These are phyloP conservation scores for Hibiscus syriacus DNA, from an alignment of 345 rosid species.

Conservation along the genomic window DNA sequence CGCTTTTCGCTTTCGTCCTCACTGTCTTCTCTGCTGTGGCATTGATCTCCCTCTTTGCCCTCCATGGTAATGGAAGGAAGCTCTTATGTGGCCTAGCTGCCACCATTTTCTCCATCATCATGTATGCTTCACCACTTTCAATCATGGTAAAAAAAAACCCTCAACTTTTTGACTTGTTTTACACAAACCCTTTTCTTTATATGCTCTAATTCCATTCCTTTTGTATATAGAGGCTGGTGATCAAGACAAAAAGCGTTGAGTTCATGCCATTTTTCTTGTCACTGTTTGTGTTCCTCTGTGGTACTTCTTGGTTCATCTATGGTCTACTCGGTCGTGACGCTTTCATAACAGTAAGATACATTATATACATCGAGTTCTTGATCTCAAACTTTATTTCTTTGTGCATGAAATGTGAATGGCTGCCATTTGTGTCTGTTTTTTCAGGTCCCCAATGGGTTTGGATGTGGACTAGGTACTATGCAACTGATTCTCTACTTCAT, in stretches of 20 bases:
- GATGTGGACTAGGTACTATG: slow-evolving; percentile 61
- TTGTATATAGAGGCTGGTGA: slow-evolving; percentile 61
- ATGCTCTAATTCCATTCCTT: not conserved
- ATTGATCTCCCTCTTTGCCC: slow-evolving; percentile 57
- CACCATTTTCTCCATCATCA: slow-evolving; percentile 82
- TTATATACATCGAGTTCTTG: not conserved
- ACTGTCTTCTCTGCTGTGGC: slow-evolving; percentile 50
- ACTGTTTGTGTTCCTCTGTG: slow-evolving; percentile 82
- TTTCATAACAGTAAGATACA: slow-evolving; percentile 69
- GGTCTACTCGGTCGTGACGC: slow-evolving; percentile 85
- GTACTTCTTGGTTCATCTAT: slow-evolving; percentile 90
- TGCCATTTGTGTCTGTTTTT: not conserved
- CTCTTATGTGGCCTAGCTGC: slow-evolving; percentile 84
- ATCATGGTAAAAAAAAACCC: slow-evolving; percentile 53
- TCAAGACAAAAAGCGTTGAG: slow-evolving; percentile 90
- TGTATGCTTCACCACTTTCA: slow-evolving; percentile 96
- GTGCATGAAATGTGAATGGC: not conserved
- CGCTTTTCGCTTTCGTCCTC: slow-evolving; percentile 44
- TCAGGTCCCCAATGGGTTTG: slow-evolving; percentile 91
- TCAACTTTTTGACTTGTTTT: not conserved
- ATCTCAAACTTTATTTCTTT: not conserved
- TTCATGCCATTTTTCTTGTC: slow-evolving; percentile 96
- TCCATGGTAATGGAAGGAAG: slow-evolving; percentile 61
- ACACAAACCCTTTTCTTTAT: not conserved
- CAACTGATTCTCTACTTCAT: slow-evolving; percentile 77